Evolutionary conservation across 805 yeast genomes (phyloP).

Genomic region (Starmerella riodocensis): DNA sequence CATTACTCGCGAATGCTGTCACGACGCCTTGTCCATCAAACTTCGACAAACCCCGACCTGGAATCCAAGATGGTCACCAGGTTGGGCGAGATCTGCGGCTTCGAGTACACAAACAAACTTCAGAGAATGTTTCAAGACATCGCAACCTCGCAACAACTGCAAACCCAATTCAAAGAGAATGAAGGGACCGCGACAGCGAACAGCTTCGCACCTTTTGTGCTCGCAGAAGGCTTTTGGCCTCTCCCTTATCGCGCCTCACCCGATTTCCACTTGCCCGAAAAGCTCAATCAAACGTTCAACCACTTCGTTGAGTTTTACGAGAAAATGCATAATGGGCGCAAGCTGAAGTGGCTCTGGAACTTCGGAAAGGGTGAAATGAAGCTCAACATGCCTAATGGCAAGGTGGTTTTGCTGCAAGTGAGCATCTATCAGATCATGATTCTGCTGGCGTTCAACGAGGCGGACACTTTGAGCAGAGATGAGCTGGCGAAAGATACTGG

Average conservation of each 20-base stretch:
- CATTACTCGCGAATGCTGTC: constrained; percentile 83
- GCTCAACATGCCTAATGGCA: constrained; percentile 71
- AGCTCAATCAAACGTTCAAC: constrained; percentile 49
- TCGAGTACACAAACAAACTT: constrained; percentile 85
- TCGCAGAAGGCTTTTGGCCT: constrained; percentile 89
- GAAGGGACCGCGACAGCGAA: constrained; percentile 24
- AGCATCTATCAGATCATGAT: constrained; percentile 82
- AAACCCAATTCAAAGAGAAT: constrained; percentile 37
- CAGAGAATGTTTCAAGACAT: constrained; percentile 95
- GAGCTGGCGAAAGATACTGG: constrained; percentile 58
- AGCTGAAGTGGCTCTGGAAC: constrained; percentile 92
- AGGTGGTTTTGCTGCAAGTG: constrained; percentile 43
- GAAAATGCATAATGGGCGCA: constrained; percentile 70
- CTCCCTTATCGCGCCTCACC: constrained; percentile 34
- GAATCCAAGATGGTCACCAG: constrained; percentile 78
- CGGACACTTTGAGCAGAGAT: constrained; percentile 43
- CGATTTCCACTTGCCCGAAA: constrained; percentile 52
- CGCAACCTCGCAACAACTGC: constrained; percentile 67
- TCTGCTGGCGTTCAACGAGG: constrained; percentile 65
- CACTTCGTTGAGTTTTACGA: constrained; percentile 57
- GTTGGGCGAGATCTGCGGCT: constrained; percentile 76
- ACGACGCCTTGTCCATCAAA: constrained; percentile 73
- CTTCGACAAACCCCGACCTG: constrained; percentile 69
- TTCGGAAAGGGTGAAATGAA: constrained; percentile 82
- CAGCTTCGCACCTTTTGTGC: constrained; percentile 60